Conservation (phyloP, 1,284 basidiomycete genomes). For the Trichosporon ovoides region DNA sequence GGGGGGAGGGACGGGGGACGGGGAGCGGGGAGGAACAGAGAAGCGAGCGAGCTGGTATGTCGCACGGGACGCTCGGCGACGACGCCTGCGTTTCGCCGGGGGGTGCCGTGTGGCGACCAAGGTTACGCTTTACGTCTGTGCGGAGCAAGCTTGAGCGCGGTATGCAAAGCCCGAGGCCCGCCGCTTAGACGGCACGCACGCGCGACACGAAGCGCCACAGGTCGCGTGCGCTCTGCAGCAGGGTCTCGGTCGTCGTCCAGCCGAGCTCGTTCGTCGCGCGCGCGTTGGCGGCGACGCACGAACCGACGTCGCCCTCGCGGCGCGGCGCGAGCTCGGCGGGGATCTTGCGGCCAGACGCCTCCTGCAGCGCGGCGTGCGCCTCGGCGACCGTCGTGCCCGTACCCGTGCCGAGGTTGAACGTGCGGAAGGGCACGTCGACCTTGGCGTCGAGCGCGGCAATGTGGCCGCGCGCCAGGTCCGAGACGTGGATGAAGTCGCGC, state of each 20-base stretch:
- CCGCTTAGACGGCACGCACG: background rate
- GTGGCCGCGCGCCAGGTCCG: conserved; percentile 26
- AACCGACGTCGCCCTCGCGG: conserved; percentile 15
- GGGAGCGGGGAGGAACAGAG: background rate
- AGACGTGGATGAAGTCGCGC: conserved; percentile 16
- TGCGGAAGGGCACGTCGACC: conserved; percentile 23
- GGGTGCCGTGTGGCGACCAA: no score
- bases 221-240: conserved; percentile 10
- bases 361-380: conserved; percentile 9
- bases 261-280: conserved; percentile 13
- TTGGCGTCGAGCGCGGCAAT: conserved; percentile 20
- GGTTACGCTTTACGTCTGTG: background rate
- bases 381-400: conserved; percentile 62
- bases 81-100: no score
- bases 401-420: conserved; percentile 72
- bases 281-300: conserved; percentile 9
- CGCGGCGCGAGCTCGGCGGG: conserved; percentile 3
- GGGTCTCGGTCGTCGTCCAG: conserved; percentile 10
- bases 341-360: conserved; percentile 4
- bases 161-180: background rate
- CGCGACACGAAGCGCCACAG: conserved; percentile 13
- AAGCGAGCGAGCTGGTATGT: background rate
- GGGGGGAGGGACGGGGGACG: no score
- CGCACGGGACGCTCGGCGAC: background rate
- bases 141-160: background rate